phyloP scores from a whole-genome alignment of 2,329 filamentous ascomycete genomes.

The Colletotrichum kahawae region DNA sequence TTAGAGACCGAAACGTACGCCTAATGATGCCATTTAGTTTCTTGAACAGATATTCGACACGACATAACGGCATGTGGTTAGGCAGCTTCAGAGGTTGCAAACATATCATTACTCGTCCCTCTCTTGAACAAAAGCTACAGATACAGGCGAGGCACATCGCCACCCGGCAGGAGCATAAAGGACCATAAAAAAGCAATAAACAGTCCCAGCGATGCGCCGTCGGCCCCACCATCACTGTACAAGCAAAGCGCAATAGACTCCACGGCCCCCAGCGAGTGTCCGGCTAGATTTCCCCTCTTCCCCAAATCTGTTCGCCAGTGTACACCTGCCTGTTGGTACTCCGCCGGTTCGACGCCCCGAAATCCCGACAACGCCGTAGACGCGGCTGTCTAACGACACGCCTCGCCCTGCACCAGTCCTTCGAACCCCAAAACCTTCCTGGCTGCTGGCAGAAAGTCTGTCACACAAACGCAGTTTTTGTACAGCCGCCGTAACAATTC shows the following conservation, averaged over 20 bases:
- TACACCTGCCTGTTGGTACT: not conserved
- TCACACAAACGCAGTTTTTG: not conserved
- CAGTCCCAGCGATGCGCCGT: not conserved
- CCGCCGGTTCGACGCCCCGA: constrained; percentile 16
- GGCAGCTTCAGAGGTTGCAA: not conserved
- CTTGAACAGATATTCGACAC: not conserved
- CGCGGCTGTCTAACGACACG: not conserved
- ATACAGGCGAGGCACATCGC: not conserved
- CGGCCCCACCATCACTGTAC: not conserved
- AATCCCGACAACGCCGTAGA: constrained; percentile 5
- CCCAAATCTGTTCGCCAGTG: not conserved
- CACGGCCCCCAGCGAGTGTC: not conserved
- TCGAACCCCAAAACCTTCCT: not conserved
- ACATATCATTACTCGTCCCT: not conserved
- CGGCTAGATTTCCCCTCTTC: not conserved
- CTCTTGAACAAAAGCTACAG: not conserved
- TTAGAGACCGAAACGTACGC: not conserved
- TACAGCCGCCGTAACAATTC: not conserved
- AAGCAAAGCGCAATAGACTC: not conserved
- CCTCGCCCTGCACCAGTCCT: not conserved
- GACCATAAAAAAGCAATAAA: not conserved
- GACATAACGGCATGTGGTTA: not conserved
- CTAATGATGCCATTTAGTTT: accelerated
- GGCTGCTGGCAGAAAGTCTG: not conserved
- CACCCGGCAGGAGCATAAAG: not conserved